phyloP scores from a whole-genome alignment of 2,329 filamentous ascomycete genomes.

The Clarireedia monteithiana region DNA sequence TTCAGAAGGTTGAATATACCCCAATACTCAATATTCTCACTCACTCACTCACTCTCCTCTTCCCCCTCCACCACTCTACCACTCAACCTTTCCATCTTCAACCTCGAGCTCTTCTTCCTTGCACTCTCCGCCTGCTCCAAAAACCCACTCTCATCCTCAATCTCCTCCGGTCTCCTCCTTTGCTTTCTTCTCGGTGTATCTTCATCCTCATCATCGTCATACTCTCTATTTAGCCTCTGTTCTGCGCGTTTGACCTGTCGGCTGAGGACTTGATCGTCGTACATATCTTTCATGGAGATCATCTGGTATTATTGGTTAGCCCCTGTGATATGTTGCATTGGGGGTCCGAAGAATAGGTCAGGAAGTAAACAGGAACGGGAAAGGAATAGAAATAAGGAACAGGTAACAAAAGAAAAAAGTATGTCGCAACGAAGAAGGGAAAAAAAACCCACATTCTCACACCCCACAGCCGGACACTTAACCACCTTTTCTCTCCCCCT shows the following conservation, averaged over 20 bases:
- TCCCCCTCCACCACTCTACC: not conserved
- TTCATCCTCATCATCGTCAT: slow-evolving; percentile 32
- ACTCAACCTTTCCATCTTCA: not conserved
- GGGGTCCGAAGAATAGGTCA: no score
- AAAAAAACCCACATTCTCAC: slow-evolving; percentile 40
- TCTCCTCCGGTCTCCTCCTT: not conserved
- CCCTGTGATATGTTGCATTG: no score
- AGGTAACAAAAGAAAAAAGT: not conserved
- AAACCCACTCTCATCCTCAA: not conserved
- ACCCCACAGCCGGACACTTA: slow-evolving; percentile 59
- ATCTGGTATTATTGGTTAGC: slow-evolving; percentile 30
- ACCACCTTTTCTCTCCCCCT: slow-evolving; percentile 24
- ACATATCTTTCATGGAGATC: slow-evolving; percentile 45
- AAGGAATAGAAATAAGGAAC: not conserved
- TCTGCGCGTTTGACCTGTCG: slow-evolving; percentile 50
- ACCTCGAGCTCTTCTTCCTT: not conserved
- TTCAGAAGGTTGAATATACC: no score
- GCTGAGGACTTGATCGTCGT: slow-evolving; percentile 46
- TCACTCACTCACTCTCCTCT: not conserved
- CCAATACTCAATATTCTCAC: no score
- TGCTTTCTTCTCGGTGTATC: not conserved
- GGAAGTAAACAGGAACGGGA: not conserved
- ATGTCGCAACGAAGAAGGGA: not conserved
- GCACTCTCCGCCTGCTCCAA: not conserved
- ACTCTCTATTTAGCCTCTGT: slow-evolving; percentile 35